These are phyloP conservation scores for Linderniella brevidens DNA, from an alignment of 257 asterid genomes.

Conservation along the genomic window DNA sequence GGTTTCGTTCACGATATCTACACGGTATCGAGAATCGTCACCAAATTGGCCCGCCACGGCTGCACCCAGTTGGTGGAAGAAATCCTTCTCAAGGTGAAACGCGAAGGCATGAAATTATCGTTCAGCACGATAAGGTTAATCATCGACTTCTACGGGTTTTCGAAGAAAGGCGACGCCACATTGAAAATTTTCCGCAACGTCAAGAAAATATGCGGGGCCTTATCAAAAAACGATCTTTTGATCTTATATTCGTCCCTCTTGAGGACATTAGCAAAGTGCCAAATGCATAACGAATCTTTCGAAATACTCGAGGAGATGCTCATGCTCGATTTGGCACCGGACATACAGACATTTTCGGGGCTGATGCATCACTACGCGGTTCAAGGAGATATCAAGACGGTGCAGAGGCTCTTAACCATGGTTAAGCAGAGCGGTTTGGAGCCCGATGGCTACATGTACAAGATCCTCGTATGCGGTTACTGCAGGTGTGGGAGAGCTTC, in stretches of 20 bases:
- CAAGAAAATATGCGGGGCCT: constrained; percentile 40
- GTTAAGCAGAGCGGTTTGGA: constrained; percentile 60
- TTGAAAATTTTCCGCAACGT: constrained; percentile 33
- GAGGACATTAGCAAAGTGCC: constrained; percentile 66
- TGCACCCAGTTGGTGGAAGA: constrained; percentile 46
- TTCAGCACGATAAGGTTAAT: constrained; percentile 59
- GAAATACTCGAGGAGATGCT: constrained; percentile 78
- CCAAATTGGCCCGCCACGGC: constrained; percentile 68
- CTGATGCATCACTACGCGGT: constrained; percentile 83
- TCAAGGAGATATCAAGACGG: constrained; percentile 61
- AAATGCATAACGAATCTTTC: constrained; percentile 41
- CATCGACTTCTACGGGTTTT: constrained; percentile 67
- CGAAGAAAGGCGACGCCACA: constrained; percentile 55
- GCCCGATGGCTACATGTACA: constrained; percentile 78
- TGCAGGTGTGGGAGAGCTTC: constrained; percentile 80
- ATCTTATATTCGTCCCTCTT: constrained; percentile 59
- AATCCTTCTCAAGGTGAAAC: constrained; percentile 45
- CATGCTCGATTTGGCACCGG: constrained; percentile 42
- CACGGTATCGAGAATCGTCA: constrained; percentile 63
- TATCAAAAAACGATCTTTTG: constrained; percentile 30
- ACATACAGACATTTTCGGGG: constrained; percentile 65
- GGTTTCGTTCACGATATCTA: constrained; percentile 66
- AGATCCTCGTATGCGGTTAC: constrained; percentile 65
- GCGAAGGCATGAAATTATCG: constrained; percentile 48
- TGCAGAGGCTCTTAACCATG: constrained; percentile 73